Percentiles rank a stretch among this genome's conserved stretches.
Conservation (phyloP, 306 rosid species). For the Pueraria montana region DNA sequence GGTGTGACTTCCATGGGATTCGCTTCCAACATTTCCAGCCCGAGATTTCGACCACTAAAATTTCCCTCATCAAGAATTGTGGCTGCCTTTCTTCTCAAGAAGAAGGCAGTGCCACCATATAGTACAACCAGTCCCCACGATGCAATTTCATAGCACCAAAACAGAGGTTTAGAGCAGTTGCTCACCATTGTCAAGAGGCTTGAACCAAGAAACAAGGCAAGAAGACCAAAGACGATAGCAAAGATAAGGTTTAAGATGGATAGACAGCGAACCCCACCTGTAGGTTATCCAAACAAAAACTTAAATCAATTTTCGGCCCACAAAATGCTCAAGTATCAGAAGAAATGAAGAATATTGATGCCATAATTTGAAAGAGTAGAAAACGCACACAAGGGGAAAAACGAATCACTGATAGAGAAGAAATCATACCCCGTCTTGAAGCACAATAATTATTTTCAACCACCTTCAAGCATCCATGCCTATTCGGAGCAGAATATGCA, state of each 20-base stretch:
- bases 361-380: constrained; percentile 1
- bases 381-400: neutral
- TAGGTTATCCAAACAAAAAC: constrained; percentile 43
- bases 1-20: constrained; percentile 83
- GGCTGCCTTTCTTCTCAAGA: constrained; percentile 81
- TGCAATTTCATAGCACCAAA: constrained; percentile 92
- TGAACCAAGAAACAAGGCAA: constrained; percentile 94
- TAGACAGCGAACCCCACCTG: constrained; percentile 97
- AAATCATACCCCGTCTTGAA: constrained; percentile 80
- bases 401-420: constrained; percentile 37
- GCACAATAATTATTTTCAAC: constrained; percentile 96
- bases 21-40: constrained; percentile 95
- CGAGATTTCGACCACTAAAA: constrained; percentile 68
- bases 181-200: constrained; percentile 87
- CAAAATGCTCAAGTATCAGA: neutral
- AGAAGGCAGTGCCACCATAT: constrained; percentile 88
- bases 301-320: constrained; percentile 4
- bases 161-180: constrained; percentile 86
- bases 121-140: constrained; percentile 87
- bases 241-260: constrained; percentile 81
- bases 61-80: constrained; percentile 78
- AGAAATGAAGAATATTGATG: constrained; percentile 8
- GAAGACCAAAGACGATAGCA: constrained; percentile 85
- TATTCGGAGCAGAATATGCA: constrained; percentile 84
- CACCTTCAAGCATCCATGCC: constrained; percentile 91